phyloP scores from a whole-genome alignment of 2,329 filamentous ascomycete genomes.

The Pestalotiopsis fici region DNA sequence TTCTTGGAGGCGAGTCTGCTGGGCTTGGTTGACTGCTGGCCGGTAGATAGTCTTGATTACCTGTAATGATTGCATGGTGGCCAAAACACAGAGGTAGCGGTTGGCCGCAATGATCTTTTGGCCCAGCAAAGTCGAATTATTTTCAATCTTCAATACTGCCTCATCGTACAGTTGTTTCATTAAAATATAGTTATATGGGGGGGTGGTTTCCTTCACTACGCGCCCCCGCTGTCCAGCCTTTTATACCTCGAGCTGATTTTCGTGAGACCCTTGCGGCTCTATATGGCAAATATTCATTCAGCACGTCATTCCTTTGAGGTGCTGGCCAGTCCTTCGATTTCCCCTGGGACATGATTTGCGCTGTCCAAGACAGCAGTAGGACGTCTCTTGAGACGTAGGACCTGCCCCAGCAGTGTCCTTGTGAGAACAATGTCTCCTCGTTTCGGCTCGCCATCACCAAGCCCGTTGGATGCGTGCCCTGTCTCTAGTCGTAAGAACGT shows the following conservation, averaged over 20 bases:
- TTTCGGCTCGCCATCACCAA: background rate
- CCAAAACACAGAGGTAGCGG: background rate
- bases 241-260: background rate
- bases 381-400: background rate
- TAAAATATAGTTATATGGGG: background rate
- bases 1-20: no score
- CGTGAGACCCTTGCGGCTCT: background rate
- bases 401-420: background rate
- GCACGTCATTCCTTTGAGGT: background rate
- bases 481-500: conserved; percentile 21
- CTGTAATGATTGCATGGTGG: background rate
- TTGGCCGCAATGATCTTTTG: background rate
- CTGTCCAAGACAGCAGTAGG: background rate
- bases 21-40: background rate
- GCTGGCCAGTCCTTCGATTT: background rate
- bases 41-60: background rate
- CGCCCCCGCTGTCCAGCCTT: background rate
- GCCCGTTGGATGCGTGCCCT: background rate
- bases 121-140: background rate
- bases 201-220: background rate
- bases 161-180: background rate
- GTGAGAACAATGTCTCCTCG: background rate
- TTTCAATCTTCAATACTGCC: background rate
- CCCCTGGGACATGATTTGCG: background rate
- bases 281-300: background rate